Evolutionary conservation across 2,329 filamentous ascomycete genomes (phyloP), one percentile per base, ranked within the genome.

Genomic region (Fusarium caatingaense): DNA sequence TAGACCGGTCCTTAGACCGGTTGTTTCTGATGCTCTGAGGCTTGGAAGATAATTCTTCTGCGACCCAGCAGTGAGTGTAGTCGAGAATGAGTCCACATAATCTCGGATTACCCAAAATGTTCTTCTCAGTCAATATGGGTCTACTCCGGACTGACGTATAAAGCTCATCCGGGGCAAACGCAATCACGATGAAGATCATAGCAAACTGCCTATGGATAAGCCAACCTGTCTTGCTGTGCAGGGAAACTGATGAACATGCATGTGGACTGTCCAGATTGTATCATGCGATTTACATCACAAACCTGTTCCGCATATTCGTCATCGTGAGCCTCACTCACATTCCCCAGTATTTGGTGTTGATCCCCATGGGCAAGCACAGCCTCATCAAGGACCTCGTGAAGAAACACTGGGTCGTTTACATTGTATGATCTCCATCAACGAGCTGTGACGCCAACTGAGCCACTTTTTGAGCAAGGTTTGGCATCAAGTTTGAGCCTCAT

Each of bases 131-230:
- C n/a, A 20, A 23, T 18, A 41, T 45, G 16, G 16, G 34, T 37
- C n/a, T 63, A 23, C 47, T 20, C 27, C 30, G 45, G 41, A 32
- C 47, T 71, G 46, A 57, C 56, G 37, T 49, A 48, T 44, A 37
- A 37, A 44, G 44, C 44, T 63, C 42, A 60, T 50, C 40, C 21
- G 47, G 21, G 41, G 45, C 40, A 11, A 37, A 47, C 21, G 20
- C 20, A 32, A 34, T 47, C 41, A 27, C 32, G 34, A 60, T 28
- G 42, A 37, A 40, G 20, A 45, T 42, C 23, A 8, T 16, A 45
- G 28, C 25, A 37, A 15, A 50, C 58, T 25, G 11, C 25, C 11
- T n/a, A 27, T 37, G n/a, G 18, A 16, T 13, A 20, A 32, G 37
- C n/a, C 47, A n/a, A 28, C 30, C 6, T n/a, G n/a, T n/a, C n/a